These are phyloP conservation scores for Podospora comata DNA, from an alignment of 495 filamentous ascomycete genomes.

Conservation along the genomic window DNA sequence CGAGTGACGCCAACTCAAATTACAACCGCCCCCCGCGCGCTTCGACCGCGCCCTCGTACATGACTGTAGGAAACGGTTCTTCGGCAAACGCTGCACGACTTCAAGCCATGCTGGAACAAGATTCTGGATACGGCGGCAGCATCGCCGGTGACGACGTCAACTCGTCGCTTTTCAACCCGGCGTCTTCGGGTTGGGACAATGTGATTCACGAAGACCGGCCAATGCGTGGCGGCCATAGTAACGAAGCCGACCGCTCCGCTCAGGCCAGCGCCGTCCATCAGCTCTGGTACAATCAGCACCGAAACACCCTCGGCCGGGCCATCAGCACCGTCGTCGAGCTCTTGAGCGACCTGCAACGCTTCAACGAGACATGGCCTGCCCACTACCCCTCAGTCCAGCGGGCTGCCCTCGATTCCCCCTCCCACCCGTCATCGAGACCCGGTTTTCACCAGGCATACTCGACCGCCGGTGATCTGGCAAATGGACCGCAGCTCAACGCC, in stretches of 20 bases:
- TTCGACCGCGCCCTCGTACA: constrained; percentile 57
- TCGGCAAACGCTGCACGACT: constrained; percentile 65
- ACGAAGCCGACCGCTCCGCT: constrained; percentile 38
- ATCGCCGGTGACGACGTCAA: constrained; percentile 32
- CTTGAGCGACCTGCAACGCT: constrained; percentile 72
- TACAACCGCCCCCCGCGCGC: constrained; percentile 7
- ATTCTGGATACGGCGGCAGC: constrained; percentile 91
- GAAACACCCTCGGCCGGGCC: constrained; percentile 75
- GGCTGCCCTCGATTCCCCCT: constrained; percentile 46
- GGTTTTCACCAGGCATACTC: constrained; percentile 55
- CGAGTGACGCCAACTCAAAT: constrained; percentile 21
- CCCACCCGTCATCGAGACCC: constrained; percentile 41
- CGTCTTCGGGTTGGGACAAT: constrained; percentile 18
- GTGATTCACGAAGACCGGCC: constrained; percentile 66
- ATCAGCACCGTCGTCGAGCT: constrained; percentile 83
- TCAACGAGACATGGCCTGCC: constrained; percentile 88
- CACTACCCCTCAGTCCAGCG: constrained; percentile 87
- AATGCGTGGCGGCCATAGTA: constrained; percentile 30
- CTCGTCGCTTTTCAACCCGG: background rate
- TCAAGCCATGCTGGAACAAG: constrained; percentile 72
- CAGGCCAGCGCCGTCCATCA: constrained; percentile 50
- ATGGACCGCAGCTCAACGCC: constrained; percentile 19
- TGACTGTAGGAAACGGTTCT: constrained; percentile 83
- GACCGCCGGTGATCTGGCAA: constrained; percentile 34
- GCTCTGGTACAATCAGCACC: constrained; percentile 80